Evolutionary conservation across 768 basidiomycete species (phyloP).

Genomic region (Tylopilus cervinicoccineus): DNA sequence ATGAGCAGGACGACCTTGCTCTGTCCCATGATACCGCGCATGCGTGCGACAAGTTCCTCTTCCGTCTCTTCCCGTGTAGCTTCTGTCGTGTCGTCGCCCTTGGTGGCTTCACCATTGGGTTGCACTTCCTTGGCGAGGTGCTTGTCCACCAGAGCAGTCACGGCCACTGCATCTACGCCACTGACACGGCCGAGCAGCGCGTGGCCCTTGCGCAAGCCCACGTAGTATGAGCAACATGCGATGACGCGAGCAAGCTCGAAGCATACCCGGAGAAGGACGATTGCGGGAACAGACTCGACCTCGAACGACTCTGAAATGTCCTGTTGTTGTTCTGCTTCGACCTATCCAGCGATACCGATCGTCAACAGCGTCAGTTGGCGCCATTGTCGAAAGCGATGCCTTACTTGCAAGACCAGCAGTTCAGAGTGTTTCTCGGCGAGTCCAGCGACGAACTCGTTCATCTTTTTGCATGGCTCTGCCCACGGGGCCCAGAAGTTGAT

Average conservation of each 20-base stretch:
- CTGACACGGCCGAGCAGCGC: constrained; percentile 71
- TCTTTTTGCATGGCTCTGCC: constrained; percentile 88
- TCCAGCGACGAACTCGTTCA: constrained; percentile 76
- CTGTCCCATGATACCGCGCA: constrained; percentile 72
- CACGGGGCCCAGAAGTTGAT: constrained; percentile 94
- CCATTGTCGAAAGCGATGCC: constrained; percentile 6
- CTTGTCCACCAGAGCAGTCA: constrained; percentile 59
- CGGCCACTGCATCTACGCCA: constrained; percentile 71
- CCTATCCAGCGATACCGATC: constrained; percentile 38
- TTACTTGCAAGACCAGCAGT: constrained; percentile 72
- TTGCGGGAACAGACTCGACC: constrained; percentile 83
- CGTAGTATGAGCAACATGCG: not conserved
- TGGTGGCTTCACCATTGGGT: constrained; percentile 21
- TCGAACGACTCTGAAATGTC: constrained; percentile 94
- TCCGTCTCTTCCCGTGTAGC: constrained; percentile 58
- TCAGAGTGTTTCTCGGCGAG: constrained; percentile 67
- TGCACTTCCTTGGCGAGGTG: constrained; percentile 38
- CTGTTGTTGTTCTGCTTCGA: constrained; percentile 74
- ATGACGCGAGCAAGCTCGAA: not conserved
- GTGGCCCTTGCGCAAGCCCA: constrained; percentile 62
- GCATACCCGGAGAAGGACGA: constrained; percentile 75
- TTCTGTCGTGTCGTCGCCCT: no score
- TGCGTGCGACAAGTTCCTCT: constrained; percentile 64
- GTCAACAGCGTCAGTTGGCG: not conserved
- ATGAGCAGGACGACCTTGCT: constrained; percentile 82